Evolutionary conservation across 805 yeast genomes (phyloP).

Genomic region (Clavispora asparagi): DNA sequence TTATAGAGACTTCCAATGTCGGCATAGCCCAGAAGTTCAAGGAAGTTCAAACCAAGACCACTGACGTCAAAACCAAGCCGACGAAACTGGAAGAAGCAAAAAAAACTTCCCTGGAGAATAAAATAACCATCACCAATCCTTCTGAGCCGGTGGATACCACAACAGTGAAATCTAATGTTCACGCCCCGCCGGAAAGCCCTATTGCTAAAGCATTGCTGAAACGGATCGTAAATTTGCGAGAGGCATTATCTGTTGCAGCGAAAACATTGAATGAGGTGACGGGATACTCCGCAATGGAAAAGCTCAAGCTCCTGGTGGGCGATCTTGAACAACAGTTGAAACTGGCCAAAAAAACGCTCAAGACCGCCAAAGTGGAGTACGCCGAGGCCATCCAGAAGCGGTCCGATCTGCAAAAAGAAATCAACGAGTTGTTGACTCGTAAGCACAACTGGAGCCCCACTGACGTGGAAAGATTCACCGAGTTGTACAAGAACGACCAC

Average conservation of each 20-base stretch:
- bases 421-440: slow-evolving; percentile 81
- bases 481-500: slow-evolving; percentile 76
- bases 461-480: slow-evolving; percentile 83
- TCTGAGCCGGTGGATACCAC: not conserved
- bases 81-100: slow-evolving; percentile 1
- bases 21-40: slow-evolving; percentile 15
- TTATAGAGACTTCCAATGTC: slow-evolving; percentile 33
- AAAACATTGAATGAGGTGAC: slow-evolving; percentile 82
- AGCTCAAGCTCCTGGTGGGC: slow-evolving; percentile 58
- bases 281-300: slow-evolving; percentile 80
- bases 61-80: not conserved
- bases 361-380: slow-evolving; percentile 45
- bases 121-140: not conserved
- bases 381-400: slow-evolving; percentile 59
- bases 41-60: not conserved
- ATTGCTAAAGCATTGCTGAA: not conserved
- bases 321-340: slow-evolving; percentile 48
- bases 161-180: not conserved
- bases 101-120: not conserved
- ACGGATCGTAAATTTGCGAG: slow-evolving; percentile 11
- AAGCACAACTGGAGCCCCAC: slow-evolving; percentile 74
- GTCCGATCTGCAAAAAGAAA: slow-evolving; percentile 70
- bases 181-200: slow-evolving; percentile 15
- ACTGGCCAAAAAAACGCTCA: slow-evolving; percentile 44
- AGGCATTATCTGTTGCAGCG: slow-evolving; percentile 54